Conservation (phyloP, 2,329 filamentous ascomycete genomes). For the Colletotrichum magnum region DNA sequence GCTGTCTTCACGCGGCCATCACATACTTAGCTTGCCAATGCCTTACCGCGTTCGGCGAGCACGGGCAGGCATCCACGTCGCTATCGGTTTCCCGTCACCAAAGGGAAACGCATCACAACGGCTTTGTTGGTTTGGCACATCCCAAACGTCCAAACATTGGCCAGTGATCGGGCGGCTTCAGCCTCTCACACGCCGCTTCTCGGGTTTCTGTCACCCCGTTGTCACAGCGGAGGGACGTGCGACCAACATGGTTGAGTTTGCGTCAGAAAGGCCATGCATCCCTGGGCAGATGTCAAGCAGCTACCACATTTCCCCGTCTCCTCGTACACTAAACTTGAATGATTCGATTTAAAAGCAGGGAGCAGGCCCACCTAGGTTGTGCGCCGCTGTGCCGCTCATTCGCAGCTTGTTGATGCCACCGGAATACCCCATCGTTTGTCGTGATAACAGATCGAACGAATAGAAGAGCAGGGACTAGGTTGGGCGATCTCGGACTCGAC, state of each 20-base stretch:
- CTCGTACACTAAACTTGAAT: slow-evolving; percentile 25
- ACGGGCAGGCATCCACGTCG: not conserved
- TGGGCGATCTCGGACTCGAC: not conserved
- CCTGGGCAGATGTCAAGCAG: slow-evolving; percentile 32
- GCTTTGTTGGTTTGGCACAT: not conserved
- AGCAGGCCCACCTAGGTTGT: slow-evolving; percentile 10
- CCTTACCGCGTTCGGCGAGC: not conserved
- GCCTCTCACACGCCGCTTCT: slow-evolving; percentile 23
- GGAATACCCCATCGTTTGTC: slow-evolving; percentile 8
- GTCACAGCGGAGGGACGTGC: slow-evolving; percentile 40
- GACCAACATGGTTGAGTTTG: slow-evolving; percentile 34
- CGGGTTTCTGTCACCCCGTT: slow-evolving; percentile 31
- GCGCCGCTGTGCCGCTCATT: not conserved
- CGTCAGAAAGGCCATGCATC: slow-evolving; percentile 35
- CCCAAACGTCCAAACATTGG: not conserved
- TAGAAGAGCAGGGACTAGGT: slow-evolving; percentile 5
- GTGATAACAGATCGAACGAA: slow-evolving; percentile 15
- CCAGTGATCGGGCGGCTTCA: not conserved
- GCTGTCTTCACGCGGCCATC: slow-evolving; percentile 5
- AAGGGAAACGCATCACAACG: slow-evolving; percentile 4
- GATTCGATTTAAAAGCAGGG: slow-evolving; percentile 29
- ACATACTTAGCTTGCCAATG: not conserved
- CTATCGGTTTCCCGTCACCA: not conserved
- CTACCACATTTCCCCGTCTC: slow-evolving; percentile 16
- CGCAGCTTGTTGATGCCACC: slow-evolving; percentile 1